Percentiles rank a stretch among this genome's conserved stretches.
Evolutionary conservation across 371 early-diverging fungal genomes (phyloP).

Genomic region (Mortierella sp.): DNA sequence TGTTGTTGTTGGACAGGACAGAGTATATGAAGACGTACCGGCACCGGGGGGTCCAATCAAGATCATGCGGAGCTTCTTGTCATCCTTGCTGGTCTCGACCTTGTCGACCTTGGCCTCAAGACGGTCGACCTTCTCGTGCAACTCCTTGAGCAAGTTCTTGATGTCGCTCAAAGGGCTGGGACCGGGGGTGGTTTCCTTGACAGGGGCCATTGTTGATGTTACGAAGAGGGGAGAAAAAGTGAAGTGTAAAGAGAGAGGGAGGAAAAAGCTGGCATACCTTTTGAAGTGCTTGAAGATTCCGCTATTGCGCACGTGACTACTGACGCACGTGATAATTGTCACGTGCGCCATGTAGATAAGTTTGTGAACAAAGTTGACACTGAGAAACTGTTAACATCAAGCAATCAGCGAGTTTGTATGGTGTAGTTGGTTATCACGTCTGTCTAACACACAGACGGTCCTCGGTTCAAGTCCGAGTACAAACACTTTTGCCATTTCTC

Average conservation of each 20-base stretch:
- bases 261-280: background rate
- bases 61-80: slow-evolving; percentile 84
- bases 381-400: background rate
- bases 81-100: slow-evolving; percentile 41
- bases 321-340: background rate
- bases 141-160: slow-evolving; percentile 58
- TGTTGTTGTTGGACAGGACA: background rate
- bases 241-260: background rate
- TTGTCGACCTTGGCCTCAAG: slow-evolving; percentile 56
- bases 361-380: background rate
- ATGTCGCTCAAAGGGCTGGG: slow-evolving; percentile 58
- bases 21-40: slow-evolving; percentile 66
- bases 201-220: slow-evolving; percentile 51
- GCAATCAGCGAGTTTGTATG: slow-evolving; percentile 87
- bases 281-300: background rate
- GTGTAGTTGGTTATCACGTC: slow-evolving; percentile 95
- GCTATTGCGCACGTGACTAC: background rate
- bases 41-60: slow-evolving; percentile 99
- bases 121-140: slow-evolving; percentile 59
- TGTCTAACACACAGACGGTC: slow-evolving; percentile 94
- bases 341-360: background rate
- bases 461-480: slow-evolving; percentile 80
- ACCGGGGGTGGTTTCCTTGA: slow-evolving; percentile 56
- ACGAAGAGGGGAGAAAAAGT: slow-evolving; percentile 25
- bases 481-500: slow-evolving; percentile 32